Conservation (phyloP, 495 filamentous ascomycete species). For the Penicillium canescens region DNA sequence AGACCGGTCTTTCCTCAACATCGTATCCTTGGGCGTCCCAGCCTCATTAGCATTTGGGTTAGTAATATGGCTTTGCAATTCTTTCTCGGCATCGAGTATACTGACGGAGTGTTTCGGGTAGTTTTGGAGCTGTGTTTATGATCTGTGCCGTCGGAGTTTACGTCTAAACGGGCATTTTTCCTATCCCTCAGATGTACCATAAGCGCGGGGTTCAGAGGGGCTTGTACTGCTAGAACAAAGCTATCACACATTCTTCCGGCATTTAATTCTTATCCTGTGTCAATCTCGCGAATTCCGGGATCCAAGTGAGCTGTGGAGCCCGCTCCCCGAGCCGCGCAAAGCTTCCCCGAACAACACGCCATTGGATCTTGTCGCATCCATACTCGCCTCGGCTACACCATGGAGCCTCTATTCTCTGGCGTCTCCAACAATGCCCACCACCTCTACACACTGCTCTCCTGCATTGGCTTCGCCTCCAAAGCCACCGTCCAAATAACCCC, state of each 20-base stretch:
- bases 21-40: conserved; percentile 79
- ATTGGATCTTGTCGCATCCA: too few relatives aligned
- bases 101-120: conserved; percentile 33
- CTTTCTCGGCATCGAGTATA: background rate
- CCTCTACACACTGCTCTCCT: conserved; percentile 85
- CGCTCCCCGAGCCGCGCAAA: conserved; percentile 11
- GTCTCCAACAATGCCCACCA: conserved; percentile 85
- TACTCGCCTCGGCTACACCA: conserved; percentile 1
- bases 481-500: conserved; percentile 80
- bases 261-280: conserved; percentile 5
- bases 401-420: conserved; percentile 70
- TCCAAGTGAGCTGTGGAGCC: conserved; percentile 3
- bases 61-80: conserved; percentile 23
- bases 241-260: conserved; percentile 21
- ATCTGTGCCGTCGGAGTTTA: conserved; percentile 99
- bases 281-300: conserved; percentile 3
- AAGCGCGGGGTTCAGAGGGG: conserved; percentile 33
- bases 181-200: conserved; percentile 39
- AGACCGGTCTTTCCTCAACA: conserved; percentile 84
- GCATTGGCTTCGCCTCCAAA: conserved; percentile 78
- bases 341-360: too few relatives aligned
- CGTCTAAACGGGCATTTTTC: conserved; percentile 66
- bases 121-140: conserved; percentile 94
- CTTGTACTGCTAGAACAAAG: conserved; percentile 39
- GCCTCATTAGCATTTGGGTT: conserved; percentile 91